A percentile compares a stretch with the other conserved stretches of the same genome.
Conservation (phyloP, 352 stramenopile species). For the Globisporangium spiculum region DNA sequence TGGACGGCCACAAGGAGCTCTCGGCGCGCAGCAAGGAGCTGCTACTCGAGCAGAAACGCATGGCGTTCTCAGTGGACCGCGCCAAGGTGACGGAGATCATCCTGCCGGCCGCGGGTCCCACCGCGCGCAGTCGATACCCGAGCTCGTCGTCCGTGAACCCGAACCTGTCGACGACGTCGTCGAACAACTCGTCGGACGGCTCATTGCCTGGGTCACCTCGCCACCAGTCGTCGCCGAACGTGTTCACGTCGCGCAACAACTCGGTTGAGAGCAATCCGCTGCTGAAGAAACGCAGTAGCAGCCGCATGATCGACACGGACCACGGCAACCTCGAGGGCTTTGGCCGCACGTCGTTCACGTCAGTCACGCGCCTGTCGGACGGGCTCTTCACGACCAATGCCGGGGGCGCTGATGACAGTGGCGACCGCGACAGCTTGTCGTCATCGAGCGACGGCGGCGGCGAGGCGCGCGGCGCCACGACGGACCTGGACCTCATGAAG, state of each 20-base stretch:
- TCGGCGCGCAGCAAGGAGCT: conserved; percentile 74
- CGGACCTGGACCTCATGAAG: conserved; percentile 77
- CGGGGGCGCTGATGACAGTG: conserved; percentile 17
- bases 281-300: conserved; percentile 56
- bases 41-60: conserved; percentile 84
- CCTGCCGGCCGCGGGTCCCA: conserved; percentile 49
- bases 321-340: conserved; percentile 55
- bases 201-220: conserved; percentile 26
- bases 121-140: conserved; percentile 46
- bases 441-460: conserved; percentile 31
- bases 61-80: conserved; percentile 81
- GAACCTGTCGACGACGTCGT: conserved; percentile 38
- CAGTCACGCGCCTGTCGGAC: conserved; percentile 62
- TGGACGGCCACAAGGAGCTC: conserved; percentile 86
- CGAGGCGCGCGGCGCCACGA: conserved; percentile 24
- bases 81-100: conserved; percentile 87
- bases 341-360: conserved; percentile 73
- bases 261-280: conserved; percentile 42
- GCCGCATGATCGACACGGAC: conserved; percentile 25
- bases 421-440: conserved; percentile 43
- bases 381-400: conserved; percentile 22
- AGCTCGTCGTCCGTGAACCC: conserved; percentile 43
- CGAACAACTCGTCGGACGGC: conserved; percentile 30
- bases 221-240: conserved; percentile 30
- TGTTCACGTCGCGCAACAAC: conserved; percentile 35